These are phyloP conservation scores for Sugiyamaella marilandica DNA, from an alignment of 805 yeast genomes.

Conservation along the genomic window DNA sequence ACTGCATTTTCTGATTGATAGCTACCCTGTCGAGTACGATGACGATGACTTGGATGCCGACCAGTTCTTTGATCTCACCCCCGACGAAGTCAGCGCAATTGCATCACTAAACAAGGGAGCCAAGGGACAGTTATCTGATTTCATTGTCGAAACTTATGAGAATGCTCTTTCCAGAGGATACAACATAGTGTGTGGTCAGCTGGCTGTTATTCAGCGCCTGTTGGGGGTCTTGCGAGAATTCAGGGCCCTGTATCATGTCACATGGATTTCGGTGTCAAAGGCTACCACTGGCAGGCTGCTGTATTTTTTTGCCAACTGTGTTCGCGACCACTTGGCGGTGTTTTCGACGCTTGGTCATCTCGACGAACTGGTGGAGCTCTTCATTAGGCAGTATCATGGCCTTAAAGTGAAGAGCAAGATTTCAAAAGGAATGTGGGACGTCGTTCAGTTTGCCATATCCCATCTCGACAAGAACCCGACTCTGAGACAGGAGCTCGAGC, in stretches of 20 bases:
- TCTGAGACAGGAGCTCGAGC: conserved; percentile 22
- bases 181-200: conserved; percentile 10
- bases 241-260: conserved; percentile 23
- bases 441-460: conserved; percentile 19
- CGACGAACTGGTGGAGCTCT: conserved; percentile 18
- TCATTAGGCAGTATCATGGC: conserved; percentile 17
- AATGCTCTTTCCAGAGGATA: neutral
- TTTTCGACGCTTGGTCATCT: conserved; percentile 23
- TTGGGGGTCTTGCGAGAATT: conserved; percentile 48
- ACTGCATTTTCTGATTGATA: neutral
- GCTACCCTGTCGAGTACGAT: neutral
- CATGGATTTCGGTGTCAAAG: conserved; percentile 50
- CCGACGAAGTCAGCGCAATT: neutral
- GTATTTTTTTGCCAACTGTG: conserved; percentile 35
- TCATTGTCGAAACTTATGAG: neutral
- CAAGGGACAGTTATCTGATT: conserved; percentile 8
- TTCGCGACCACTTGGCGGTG: conserved; percentile 16
- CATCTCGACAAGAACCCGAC: conserved; percentile 15
- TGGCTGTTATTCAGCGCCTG: conserved; percentile 49
- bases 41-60: neutral
- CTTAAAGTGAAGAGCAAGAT: conserved; percentile 18
- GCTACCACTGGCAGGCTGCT: conserved; percentile 49
- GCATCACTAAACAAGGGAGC: neutral
- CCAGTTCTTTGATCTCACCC: conserved; percentile 1
- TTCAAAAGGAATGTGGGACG: conserved; percentile 23